phyloP scores from a whole-genome alignment of 257 asterid species.

The Striga asiatica region DNA sequence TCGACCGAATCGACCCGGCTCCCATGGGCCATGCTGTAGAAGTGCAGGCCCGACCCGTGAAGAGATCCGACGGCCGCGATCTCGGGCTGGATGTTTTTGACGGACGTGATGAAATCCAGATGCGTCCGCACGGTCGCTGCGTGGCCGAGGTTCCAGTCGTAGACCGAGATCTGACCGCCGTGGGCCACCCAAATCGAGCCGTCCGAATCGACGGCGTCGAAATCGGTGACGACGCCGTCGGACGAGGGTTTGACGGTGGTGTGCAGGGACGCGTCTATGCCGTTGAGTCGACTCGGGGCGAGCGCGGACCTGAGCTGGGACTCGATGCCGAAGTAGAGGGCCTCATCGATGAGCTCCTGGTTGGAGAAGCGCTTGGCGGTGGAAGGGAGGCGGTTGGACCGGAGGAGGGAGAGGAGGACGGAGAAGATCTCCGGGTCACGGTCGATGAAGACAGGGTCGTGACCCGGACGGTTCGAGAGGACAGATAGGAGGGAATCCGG shows the following conservation, averaged over 20 bases:
- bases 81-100: conserved; percentile 36
- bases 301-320: conserved; percentile 63
- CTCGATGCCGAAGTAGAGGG: conserved; percentile 75
- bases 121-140: conserved; percentile 67
- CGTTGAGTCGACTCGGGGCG: conserved; percentile 52
- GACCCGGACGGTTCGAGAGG: conserved; percentile 46
- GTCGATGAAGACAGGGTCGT: conserved; percentile 70
- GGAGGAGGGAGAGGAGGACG: conserved; percentile 76
- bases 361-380: conserved; percentile 67
- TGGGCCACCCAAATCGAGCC: conserved; percentile 82
- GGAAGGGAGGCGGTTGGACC: conserved; percentile 84
- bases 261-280: conserved; percentile 48
- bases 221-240: conserved; percentile 63
- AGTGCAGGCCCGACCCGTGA: conserved; percentile 53
- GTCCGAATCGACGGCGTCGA: conserved; percentile 61
- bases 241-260: conserved; percentile 53
- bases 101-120: conserved; percentile 44
- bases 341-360: conserved; percentile 78
- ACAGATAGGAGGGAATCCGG: conserved; percentile 66
- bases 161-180: conserved; percentile 83
- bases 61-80: conserved; percentile 62
- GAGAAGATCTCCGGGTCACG: conserved; percentile 95
- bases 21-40: conserved; percentile 59
- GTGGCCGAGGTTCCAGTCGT: conserved; percentile 76
- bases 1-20: conserved; percentile 57